Base-by-base conservation (phyloP, 345 rosid genomes). In the Citrus cavaleriei region DNA sequence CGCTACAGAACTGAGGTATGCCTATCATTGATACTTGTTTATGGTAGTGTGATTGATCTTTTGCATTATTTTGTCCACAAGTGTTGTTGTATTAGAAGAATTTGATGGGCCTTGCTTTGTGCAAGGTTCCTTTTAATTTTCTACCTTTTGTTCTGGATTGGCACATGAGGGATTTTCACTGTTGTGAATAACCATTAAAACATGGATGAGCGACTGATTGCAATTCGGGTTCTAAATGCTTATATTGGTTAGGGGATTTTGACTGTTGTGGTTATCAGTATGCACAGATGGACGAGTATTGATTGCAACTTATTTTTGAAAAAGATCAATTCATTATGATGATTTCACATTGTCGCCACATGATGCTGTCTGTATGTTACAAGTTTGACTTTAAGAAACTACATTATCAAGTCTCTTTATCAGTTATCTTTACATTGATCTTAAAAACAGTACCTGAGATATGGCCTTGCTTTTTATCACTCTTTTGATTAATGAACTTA, bases 1-100 rank as follows among this genome's bases (percentile, higher is more conserved):
- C 94, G 98, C 58, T 91, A 89, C 86, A 88, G 19, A 81, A 93
- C 98, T 28, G 99, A 93, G 99, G 99, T 95, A 92, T 32, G 77
- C 19, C 40, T 76, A 55, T 65, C 5, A 46, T 61, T 73, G 38
- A 32, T 68, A 42, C n/a, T 10, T 67, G 14, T 40, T 9, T 24
- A 55, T 63, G 65, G 59, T 51, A 61, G 55, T 60, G 32, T 70
- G 22, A 32, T 54, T 61, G 19, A 18, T 2, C 5, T 4, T 60
- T 32, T 12, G 30, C 54, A 40, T 61, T 74, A 6, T 14, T 7
- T 27, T 24, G 55, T 10, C 28, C 35, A 59, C 35, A 27, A 40
- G n/a, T 58, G 10, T 38, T 61, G 6, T 38, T 59, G 25, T 38
- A n/a, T 30, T 37, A 3, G 46, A 24, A 73, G 34, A 73, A 35